Evolutionary conservation across 2,329 filamentous ascomycete genomes (phyloP).

Genomic region (Bipolaris cookei): DNA sequence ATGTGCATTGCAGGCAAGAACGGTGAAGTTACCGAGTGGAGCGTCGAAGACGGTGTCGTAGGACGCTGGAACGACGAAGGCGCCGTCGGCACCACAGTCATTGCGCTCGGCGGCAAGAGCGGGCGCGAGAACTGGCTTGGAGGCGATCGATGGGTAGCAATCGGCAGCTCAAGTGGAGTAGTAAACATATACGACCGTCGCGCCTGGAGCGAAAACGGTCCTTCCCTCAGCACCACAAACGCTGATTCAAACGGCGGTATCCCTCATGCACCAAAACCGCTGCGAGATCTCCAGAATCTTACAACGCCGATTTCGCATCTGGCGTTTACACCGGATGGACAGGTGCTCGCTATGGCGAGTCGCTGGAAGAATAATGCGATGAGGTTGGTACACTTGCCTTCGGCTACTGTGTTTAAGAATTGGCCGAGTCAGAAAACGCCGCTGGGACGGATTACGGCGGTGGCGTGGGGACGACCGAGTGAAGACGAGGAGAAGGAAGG

Average conservation of each 20-base stretch:
- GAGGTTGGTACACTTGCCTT: constrained; percentile 85
- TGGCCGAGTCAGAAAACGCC: constrained; percentile 95
- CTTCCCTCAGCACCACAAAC: constrained; percentile 13
- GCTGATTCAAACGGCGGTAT: constrained; percentile 55
- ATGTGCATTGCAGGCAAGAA: constrained; percentile 83
- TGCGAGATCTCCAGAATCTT: constrained; percentile 79
- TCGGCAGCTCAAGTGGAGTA: constrained; percentile 86
- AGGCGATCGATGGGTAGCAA: constrained; percentile 84
- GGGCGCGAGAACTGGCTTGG: constrained; percentile 69
- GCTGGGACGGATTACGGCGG: constrained; percentile 75
- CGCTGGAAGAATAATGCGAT: constrained; percentile 88
- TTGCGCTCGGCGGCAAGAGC: constrained; percentile 75
- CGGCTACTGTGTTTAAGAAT: constrained; percentile 92
- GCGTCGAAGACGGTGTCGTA: constrained; percentile 71
- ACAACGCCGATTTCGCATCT: constrained; percentile 83
- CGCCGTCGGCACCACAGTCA: constrained; percentile 80
- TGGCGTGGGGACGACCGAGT: constrained; percentile 55
- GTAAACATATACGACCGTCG: constrained; percentile 91
- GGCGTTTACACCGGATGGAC: constrained; percentile 84
- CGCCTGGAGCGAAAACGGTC: constrained; percentile 59
- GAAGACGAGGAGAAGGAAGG: constrained; percentile 68
- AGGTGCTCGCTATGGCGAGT: constrained; percentile 85
- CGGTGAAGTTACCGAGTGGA: constrained; percentile 91
- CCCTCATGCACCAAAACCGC: constrained; percentile 72
- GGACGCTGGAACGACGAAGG: constrained; percentile 91